Evolutionary conservation across 1,139 yeast genomes (phyloP).

Genomic region (Pichia sp.): DNA sequence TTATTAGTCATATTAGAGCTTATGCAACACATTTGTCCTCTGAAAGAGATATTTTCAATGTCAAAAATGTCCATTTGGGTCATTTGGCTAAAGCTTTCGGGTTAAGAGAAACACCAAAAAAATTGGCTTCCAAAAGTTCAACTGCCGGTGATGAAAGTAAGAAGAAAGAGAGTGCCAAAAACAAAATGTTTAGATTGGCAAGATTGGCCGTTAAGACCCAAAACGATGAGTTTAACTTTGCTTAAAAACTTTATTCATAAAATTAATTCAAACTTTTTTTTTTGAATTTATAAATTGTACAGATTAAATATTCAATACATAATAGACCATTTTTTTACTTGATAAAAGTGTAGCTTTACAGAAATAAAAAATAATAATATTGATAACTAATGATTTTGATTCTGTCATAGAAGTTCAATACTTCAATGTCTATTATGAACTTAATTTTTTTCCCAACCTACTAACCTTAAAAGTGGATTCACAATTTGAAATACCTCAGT

Average conservation of each 20-base stretch:
- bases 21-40: constrained; percentile 89
- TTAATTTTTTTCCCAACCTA: too few relatives aligned
- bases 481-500: too few relatives aligned
- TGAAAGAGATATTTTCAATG: constrained; percentile 75
- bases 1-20: constrained; percentile 85
- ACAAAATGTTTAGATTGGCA: constrained; percentile 75
- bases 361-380: too few relatives aligned
- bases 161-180: constrained; percentile 56
- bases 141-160: constrained; percentile 38
- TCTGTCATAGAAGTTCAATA: too few relatives aligned
- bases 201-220: constrained; percentile 56
- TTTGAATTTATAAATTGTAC: not conserved
- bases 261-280: not conserved
- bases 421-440: too few relatives aligned
- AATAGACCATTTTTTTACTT: too few relatives aligned
- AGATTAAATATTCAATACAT: too few relatives aligned
- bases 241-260: constrained; percentile 10
- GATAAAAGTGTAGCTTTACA: too few relatives aligned
- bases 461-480: too few relatives aligned
- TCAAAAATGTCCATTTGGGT: constrained; percentile 80
- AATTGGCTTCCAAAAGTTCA: constrained; percentile 31
- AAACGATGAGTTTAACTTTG: constrained; percentile 69
- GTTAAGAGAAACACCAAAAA: constrained; percentile 87
- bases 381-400: too few relatives aligned
- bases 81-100: constrained; percentile 95